Base-by-base conservation (phyloP, 371 early-diverging fungal genomes). In the Mucor circinelloides region DNA sequence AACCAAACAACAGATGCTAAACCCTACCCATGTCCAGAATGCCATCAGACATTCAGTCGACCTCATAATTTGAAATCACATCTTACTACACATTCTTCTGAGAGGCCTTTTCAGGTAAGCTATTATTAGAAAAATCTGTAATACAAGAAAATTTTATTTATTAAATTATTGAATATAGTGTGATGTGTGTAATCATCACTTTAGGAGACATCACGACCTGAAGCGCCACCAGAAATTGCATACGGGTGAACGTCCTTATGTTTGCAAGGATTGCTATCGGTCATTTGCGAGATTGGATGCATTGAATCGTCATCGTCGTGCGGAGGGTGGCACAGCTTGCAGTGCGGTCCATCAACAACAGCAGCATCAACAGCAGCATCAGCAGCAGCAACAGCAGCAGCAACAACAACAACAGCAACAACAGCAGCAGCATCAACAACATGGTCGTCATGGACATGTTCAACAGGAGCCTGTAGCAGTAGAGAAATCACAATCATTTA, bases 241-340 rank as follows among this genome's bases (percentile, higher is more conserved):
- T 65, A 91, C 93, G 6, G 93, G 93, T 6, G 91, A 91, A 66
- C 81, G 88, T 63, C 92, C 93, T 0, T 87, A 89, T 63, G 70
- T 73, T 17, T 81, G 79, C 54, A 67, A 67, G 52, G 66, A 63
- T 38, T 81, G 79, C 60, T 66, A 66, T 55, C 78, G 92, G 27
- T 83, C 90, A 60, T 93, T 93, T 82, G 89, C 93, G 6, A 86
- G 94, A 30, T 69, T 92, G 31, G 93, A 93, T 72, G 94, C 93
- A 28, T 71, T 93, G 42, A 90, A 91, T 75, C 80, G 94, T 28
- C 94, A 93, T 68, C 85, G 84, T 67, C 81, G 87, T 38, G 89
- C 90, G 2, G 91, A 90, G 64, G 78, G 78, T 60, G 80, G 80
- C 62, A 73, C 79, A 58, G 79, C 79, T 17, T 78, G 79, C 66